A percentile compares a stretch with the other conserved stretches of the same genome.
phyloP scores from a whole-genome alignment of 192 early-diverging fungal genomes.

The Coemansia sp. region DNA sequence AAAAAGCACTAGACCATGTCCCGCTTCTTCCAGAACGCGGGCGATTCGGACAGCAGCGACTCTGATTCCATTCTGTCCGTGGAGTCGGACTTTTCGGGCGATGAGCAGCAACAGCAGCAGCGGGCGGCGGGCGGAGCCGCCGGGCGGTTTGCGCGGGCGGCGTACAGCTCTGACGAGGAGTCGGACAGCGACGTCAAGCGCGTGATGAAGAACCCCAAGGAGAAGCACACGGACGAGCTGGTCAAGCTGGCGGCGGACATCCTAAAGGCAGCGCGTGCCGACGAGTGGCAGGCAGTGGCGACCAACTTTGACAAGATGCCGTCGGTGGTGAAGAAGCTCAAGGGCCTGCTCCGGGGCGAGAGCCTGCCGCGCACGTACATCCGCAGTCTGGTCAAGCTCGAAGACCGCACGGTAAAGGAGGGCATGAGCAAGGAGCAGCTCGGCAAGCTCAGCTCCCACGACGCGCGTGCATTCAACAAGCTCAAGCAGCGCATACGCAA shows the following conservation, averaged over 20 bases:
- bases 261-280: conserved; percentile 74
- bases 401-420: conserved; percentile 63
- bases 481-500: conserved; percentile 95
- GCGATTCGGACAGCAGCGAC: conserved; percentile 55
- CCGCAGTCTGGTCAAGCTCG: conserved; percentile 60
- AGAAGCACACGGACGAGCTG: conserved; percentile 84
- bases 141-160: conserved; percentile 29
- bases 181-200: conserved; percentile 71
- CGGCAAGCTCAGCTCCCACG: conserved; percentile 80
- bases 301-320: conserved; percentile 85
- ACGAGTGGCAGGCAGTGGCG: conserved; percentile 69
- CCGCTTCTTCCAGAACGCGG: conserved; percentile 80
- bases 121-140: conserved; percentile 15
- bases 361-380: conserved; percentile 31
- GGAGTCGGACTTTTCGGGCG: conserved; percentile 59
- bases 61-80: conserved; percentile 61
- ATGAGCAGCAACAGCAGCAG: conserved; percentile 50
- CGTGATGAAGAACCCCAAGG: conserved; percentile 71
- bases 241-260: conserved; percentile 59
- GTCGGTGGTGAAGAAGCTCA: conserved; percentile 60
- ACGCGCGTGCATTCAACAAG: conserved; percentile 78
- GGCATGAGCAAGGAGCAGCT: conserved; percentile 66
- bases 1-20: conserved; percentile 68
- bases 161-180: conserved; percentile 54
- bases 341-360: conserved; percentile 17